Base-by-base conservation (phyloP, 371 early-diverging fungal species). In the Coemansia sp. region DNA sequence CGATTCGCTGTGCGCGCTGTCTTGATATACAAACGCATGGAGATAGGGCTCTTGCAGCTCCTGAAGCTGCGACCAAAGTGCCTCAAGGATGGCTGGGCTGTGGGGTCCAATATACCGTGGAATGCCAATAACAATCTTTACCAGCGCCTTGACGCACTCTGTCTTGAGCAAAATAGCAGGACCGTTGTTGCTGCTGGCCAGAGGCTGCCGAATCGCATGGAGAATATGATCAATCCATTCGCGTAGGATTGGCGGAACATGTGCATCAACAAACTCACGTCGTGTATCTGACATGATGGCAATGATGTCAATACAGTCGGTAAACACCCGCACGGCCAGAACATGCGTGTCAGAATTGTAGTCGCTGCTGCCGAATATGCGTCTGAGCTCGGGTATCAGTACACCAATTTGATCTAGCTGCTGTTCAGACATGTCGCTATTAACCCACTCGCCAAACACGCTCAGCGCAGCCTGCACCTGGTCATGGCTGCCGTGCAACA, bases 381-480 rank as follows among this genome's bases (percentile, higher is more conserved):
- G 82, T 64, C 84, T 84, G 58, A 97, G 88, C 75, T 94, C 92
- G 2, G 95, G 94, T 48, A 94, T 79, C 32, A 97, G 78, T 3
- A 91, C 92, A 0, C 90, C 90, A 17, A 96, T 80, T 58, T 87
- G 85, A 40, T 91, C 89, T 60, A 94, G 82, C 69, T 96, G 93
- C 52, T 90, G 85, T 62, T 93, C 92, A 12, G 92, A 91, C 77
- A 97, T 86, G 80, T 95, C 94, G 59, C 87, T 85, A 69, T 85
- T 84, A 17, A 94, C 88, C 82, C 94, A 92, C 70, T 95, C 95
- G 65, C 69, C 66, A 49, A 96, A 82, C 6, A 95, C 95, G 57
- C 89, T 84, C 89, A 97, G 89, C 11, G 94, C 89, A 52, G 96
- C 93, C 72, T 93, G 92, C 19, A 94, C 91, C 65, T 88, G 88